Percentiles rank a stretch among this genome's conserved stretches.
These are phyloP conservation scores for Fusarium vanettenii DNA, from an alignment of 2,329 filamentous ascomycete species.

Conservation along the genomic window DNA sequence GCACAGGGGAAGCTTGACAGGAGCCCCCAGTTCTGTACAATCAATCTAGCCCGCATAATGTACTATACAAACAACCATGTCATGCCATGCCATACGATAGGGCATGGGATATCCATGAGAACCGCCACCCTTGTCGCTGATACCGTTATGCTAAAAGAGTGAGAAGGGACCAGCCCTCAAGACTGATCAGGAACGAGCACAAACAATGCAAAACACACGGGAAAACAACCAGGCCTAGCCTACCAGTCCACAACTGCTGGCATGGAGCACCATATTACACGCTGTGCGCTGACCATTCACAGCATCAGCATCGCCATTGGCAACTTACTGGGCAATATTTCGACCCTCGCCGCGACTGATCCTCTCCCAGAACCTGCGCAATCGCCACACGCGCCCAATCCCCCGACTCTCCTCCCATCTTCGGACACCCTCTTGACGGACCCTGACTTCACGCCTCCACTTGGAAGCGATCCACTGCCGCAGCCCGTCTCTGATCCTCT, in stretches of 20 bases:
- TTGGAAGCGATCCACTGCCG: conserved; percentile 72
- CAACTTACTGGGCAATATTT: conserved; percentile 33
- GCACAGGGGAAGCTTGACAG: conserved; percentile 2
- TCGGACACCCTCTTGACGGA: conserved; percentile 60
- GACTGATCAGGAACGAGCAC: background rate
- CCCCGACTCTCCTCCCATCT: conserved; percentile 63
- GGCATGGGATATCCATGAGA: conserved; percentile 9
- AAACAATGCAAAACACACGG: background rate
- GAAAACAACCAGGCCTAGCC: background rate
- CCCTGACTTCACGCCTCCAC: conserved; percentile 64
- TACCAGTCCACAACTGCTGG: background rate
- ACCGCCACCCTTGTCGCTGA: background rate
- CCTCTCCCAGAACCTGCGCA: conserved; percentile 75
- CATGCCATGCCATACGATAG: conserved; percentile 6
- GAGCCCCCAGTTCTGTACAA: conserved; percentile 35
- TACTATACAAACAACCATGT: conserved; percentile 39
- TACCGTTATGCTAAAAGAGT: conserved; percentile 2
- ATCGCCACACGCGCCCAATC: conserved; percentile 68
- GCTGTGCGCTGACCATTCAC: background rate
- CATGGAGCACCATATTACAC: background rate
- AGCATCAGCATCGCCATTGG: background rate
- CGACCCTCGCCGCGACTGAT: conserved; percentile 57
- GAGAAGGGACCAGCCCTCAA: conserved; percentile 11
- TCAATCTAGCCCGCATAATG: conserved; percentile 42
- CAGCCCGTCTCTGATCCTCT: conserved; percentile 74